A percentile compares a stretch with the other conserved stretches of the same genome.
These are phyloP conservation scores for Ascochyta rabiei DNA, from an alignment of 2,329 filamentous ascomycete species.

Conservation along the genomic window DNA sequence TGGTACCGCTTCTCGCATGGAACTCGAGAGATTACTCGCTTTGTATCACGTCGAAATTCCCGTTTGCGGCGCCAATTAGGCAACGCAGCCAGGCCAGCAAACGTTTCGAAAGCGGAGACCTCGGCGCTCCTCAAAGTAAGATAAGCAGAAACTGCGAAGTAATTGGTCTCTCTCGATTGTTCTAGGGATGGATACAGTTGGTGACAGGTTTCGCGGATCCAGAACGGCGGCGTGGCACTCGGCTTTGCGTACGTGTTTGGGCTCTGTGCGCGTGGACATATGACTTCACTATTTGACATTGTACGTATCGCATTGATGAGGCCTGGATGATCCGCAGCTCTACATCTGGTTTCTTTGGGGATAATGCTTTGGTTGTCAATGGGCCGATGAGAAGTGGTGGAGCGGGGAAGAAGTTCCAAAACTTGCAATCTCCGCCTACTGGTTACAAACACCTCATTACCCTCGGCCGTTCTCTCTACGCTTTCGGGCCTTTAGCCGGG, in stretches of 20 bases:
- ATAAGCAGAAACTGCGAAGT: not conserved
- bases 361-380: not conserved
- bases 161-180: not conserved
- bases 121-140: not conserved
- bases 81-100: not conserved
- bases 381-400: not conserved
- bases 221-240: slow-evolving; percentile 8
- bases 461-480: not conserved
- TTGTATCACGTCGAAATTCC: not conserved
- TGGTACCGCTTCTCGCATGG: not conserved
- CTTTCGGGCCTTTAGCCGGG: slow-evolving; percentile 4
- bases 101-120: not conserved
- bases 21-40: not conserved
- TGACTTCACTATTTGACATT: not conserved
- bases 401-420: not conserved
- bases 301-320: not conserved
- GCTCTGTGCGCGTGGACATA: slow-evolving; percentile 2
- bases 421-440: not conserved
- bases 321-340: not conserved
- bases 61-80: slow-evolving; percentile 1
- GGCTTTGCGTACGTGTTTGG: slow-evolving; percentile 6
- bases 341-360: not conserved
- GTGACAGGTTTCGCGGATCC: not conserved
- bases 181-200: slow-evolving; percentile 1
- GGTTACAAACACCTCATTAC: not conserved